Conservation (phyloP, 163 green algal genomes). For the Scenedesmus sp. region DNA sequence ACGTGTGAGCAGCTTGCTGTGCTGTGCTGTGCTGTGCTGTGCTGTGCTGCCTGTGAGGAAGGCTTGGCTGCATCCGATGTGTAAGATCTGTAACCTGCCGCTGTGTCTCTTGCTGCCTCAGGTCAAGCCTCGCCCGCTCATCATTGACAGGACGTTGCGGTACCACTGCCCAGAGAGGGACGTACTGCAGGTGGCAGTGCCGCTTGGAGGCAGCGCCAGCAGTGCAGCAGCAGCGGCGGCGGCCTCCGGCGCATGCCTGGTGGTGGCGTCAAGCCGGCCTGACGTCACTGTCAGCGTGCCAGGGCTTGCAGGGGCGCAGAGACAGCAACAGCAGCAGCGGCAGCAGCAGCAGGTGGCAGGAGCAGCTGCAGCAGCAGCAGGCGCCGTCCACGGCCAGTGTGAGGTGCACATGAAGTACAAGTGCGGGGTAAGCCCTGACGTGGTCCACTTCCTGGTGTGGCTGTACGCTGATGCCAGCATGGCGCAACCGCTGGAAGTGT, state of each 20-base stretch:
- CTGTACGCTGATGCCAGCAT: slow-evolving; percentile 72
- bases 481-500: slow-evolving; percentile 70
- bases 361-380: neutral
- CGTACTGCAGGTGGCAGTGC: neutral
- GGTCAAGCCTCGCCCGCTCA: slow-evolving; percentile 62
- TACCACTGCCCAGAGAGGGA: slow-evolving; percentile 35
- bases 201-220: neutral
- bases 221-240: neutral
- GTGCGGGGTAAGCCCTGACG: slow-evolving; percentile 64
- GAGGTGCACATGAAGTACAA: slow-evolving; percentile 74
- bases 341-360: neutral
- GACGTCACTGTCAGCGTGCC: slow-evolving; percentile 4
- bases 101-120: slow-evolving; percentile 18
- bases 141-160: slow-evolving; percentile 73
- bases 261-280: slow-evolving; percentile 27
- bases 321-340: slow-evolving; percentile 8
- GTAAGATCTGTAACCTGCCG: neutral
- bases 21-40: neutral
- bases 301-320: neutral
- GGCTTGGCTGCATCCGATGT: neutral
- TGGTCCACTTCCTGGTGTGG: slow-evolving; percentile 71
- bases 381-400: neutral
- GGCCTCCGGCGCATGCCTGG: neutral
- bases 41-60: neutral
- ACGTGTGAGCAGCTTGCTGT: neutral